phyloP scores from a whole-genome alignment of 129 eudicot genomes.

The Helianthus tuberosus region DNA sequence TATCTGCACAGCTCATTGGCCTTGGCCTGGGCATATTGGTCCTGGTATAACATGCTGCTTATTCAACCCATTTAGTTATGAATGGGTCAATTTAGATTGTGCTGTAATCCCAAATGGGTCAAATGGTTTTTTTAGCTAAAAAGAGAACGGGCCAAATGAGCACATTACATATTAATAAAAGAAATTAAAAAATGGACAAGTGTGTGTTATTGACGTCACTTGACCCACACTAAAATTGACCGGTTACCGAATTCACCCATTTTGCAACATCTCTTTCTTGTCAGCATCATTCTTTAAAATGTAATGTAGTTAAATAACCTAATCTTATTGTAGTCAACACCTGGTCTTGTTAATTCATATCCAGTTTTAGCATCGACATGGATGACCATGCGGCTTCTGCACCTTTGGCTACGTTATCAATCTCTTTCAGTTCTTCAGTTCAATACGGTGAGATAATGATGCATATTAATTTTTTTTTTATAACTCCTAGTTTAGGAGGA shows the following conservation, averaged over 20 bases:
- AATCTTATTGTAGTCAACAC: constrained; percentile 63
- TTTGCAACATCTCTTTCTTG: neutral
- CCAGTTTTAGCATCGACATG: constrained; percentile 68
- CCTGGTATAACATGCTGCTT: constrained; percentile 49
- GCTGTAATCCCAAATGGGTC: neutral
- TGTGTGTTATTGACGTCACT: neutral
- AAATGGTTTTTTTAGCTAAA: neutral
- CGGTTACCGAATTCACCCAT: neutral
- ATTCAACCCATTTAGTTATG: neutral
- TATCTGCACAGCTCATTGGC: constrained; percentile 95
- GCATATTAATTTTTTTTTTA: neutral
- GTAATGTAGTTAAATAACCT: constrained; percentile 15
- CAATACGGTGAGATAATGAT: constrained; percentile 58
- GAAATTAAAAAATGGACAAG: neutral
- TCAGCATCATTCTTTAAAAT: constrained; percentile 6
- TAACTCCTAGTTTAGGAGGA: neutral
- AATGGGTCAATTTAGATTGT: constrained; percentile 4
- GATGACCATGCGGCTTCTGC: constrained; percentile 81
- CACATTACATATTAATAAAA: no score
- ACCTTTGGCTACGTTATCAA: constrained; percentile 91
- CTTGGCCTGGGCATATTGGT: constrained; percentile 83
- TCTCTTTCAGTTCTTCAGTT: constrained; percentile 90
- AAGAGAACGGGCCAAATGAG: neutral
- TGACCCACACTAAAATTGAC: neutral
- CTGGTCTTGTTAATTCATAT: constrained; percentile 73